Evolutionary conservation across 1,284 basidiomycete species (phyloP), one percentile per base, ranked within the genome.

Genomic region (Trametes hirsuta): DNA sequence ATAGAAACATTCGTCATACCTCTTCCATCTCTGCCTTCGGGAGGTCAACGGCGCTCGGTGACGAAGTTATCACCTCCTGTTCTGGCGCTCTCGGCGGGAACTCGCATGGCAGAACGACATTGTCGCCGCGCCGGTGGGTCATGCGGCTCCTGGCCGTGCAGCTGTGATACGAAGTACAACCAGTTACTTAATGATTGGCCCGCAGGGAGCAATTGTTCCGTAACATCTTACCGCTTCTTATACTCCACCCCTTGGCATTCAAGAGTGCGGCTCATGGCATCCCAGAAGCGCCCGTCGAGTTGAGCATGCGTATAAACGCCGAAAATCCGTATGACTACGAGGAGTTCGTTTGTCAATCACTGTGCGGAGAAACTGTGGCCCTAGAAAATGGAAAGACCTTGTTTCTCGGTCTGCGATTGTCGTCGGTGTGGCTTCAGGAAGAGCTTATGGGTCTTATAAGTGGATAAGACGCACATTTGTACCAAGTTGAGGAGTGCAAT

Each of bases 251-350:
- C 82, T 60, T 77, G 79, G 35, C 70, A 74, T 9, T 69, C 72
- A 10, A 83, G 72, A 51, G 83, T 77, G 1, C 71, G 69, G 1
- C 79, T 78, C 41, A 85, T 62, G 0, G 77, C 76, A 14, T 81
- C 77, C 86, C 86, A 87, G 39, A 82, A 73, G 12, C 75, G 76
- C 55, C 72, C 59, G 46, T 80, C 76, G 41, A 85, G 69, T 61
- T 84, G 78, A 0, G 79, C 77, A 47, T 85, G 82, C 0, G 80
- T 83, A 55, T 80, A 84, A 6, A 87, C 75, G 0, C 83, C 84
- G 53, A 84, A 85, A 14, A 88, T 75, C 51, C 76, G 78, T 55
- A 86, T 71, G 1, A 76, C 84, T 86, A 45, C 1, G 15, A 25
- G 24, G 22, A 11, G 30, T 30, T 5, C 30, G 30, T 9, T 36